A percentile compares a stretch with the other conserved stretches of the same genome.
phyloP scores from a whole-genome alignment of 73 alveolate genomes.

The Stentor roeselii region DNA sequence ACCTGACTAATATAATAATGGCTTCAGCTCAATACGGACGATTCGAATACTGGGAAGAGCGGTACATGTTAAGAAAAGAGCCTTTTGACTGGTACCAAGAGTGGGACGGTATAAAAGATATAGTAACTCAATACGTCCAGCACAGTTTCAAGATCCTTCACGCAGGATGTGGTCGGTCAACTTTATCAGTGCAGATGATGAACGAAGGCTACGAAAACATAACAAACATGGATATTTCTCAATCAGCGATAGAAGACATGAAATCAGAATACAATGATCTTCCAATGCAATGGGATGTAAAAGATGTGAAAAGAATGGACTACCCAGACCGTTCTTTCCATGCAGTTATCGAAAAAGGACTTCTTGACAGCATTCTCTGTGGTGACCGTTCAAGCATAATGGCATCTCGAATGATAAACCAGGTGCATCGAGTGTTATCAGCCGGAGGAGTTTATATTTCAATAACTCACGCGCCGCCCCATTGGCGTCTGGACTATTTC shows the following conservation, averaged over 20 bases:
- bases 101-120: conserved; percentile 50
- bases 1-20: background rate
- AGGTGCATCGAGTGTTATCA: conserved; percentile 44
- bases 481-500: conserved; percentile 38
- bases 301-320: conserved; percentile 36
- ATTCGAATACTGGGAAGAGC: conserved; percentile 62
- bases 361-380: conserved; percentile 48
- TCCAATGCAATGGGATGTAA: conserved; percentile 38
- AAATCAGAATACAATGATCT: conserved; percentile 49
- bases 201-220: conserved; percentile 93
- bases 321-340: conserved; percentile 32
- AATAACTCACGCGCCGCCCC: conserved; percentile 50
- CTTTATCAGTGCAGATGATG: conserved; percentile 88
- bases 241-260: conserved; percentile 87
- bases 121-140: conserved; percentile 47
- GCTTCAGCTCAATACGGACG: conserved; percentile 66
- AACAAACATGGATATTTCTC: conserved; percentile 87
- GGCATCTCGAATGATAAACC: conserved; percentile 47
- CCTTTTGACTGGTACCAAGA: conserved; percentile 59
- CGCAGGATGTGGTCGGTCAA: conserved; percentile 94
- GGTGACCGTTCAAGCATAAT: conserved; percentile 50
- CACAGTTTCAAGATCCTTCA: conserved; percentile 62
- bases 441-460: conserved; percentile 58
- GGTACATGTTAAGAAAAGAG: conserved; percentile 46
- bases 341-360: conserved; percentile 50